Percentiles rank a stretch among this genome's conserved stretches.
phyloP scores from a whole-genome alignment of 2,329 filamentous ascomycete genomes.

The Neonectria coccinea region DNA sequence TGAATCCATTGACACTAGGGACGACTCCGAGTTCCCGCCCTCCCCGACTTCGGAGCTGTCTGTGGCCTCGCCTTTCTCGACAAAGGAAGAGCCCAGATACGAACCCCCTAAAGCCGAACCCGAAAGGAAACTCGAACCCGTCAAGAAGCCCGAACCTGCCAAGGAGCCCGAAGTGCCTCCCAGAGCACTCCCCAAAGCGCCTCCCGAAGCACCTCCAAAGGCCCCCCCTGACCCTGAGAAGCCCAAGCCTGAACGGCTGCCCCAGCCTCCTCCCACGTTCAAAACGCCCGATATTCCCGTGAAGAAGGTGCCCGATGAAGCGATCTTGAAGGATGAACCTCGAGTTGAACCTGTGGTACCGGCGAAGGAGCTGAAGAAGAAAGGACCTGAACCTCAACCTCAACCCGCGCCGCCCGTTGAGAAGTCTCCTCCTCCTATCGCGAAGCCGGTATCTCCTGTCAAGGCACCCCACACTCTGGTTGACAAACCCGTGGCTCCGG shows the following conservation, averaged over 20 bases:
- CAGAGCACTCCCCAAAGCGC: neutral
- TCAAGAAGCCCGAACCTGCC: neutral
- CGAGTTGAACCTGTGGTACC: neutral
- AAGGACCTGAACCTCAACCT: neutral
- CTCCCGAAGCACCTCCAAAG: no score
- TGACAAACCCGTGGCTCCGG: neutral
- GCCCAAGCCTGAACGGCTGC: no score
- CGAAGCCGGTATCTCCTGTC: neutral
- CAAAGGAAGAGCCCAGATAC: neutral
- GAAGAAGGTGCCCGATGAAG: neutral
- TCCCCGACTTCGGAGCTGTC: constrained; percentile 10
- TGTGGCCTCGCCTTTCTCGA: neutral
- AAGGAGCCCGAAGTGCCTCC: neutral
- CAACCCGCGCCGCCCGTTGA: neutral
- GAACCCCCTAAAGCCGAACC: neutral
- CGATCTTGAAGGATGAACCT: neutral
- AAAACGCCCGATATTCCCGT: neutral
- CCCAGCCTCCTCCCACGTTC: neutral
- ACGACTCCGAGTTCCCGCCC: constrained; percentile 4
- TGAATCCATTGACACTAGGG: constrained; percentile 15
- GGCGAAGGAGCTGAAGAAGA: neutral
- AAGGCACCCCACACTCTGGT: neutral
- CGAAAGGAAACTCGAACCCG: neutral
- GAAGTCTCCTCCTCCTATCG: neutral
- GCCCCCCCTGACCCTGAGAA: no score